Evolutionary conservation across 169 alveolate species (phyloP).

Genomic region (Plasmodium billcollinsi): DNA sequence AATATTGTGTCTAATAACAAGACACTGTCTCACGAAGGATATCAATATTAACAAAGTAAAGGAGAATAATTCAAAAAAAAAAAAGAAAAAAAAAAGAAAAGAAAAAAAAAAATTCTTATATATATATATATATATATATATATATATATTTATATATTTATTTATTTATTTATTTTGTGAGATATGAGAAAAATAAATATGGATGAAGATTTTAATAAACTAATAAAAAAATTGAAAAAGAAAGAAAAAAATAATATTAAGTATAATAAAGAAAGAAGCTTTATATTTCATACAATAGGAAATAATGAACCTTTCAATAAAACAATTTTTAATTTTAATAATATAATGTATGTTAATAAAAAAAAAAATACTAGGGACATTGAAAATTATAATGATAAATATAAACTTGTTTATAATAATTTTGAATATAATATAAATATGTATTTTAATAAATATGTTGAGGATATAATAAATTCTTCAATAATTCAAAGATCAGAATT

Average conservation of each 20-base stretch:
- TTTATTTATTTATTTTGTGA: too few relatives aligned
- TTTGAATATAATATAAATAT: constrained; percentile 50
- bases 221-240: constrained; percentile 27
- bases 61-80: too few relatives aligned
- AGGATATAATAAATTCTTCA: constrained; percentile 43
- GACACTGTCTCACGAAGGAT: too few relatives aligned
- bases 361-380: too few relatives aligned
- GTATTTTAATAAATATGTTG: constrained; percentile 40
- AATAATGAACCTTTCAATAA: not conserved
- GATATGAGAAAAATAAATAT: not conserved
- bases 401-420: constrained; percentile 48
- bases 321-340: too few relatives aligned
- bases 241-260: not conserved
- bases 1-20: too few relatives aligned
- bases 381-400: not conserved
- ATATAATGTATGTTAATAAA: too few relatives aligned
- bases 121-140: too few relatives aligned
- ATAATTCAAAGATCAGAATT: not conserved
- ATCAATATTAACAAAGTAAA: too few relatives aligned
- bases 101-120: too few relatives aligned
- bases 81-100: too few relatives aligned
- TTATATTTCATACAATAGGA: not conserved
- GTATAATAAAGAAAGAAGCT: constrained; percentile 10
- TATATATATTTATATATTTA: too few relatives aligned
- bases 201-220: constrained; percentile 1